Evolutionary conservation across 345 rosid genomes (phyloP).

Genomic region (Eucalyptus paniculata): DNA sequence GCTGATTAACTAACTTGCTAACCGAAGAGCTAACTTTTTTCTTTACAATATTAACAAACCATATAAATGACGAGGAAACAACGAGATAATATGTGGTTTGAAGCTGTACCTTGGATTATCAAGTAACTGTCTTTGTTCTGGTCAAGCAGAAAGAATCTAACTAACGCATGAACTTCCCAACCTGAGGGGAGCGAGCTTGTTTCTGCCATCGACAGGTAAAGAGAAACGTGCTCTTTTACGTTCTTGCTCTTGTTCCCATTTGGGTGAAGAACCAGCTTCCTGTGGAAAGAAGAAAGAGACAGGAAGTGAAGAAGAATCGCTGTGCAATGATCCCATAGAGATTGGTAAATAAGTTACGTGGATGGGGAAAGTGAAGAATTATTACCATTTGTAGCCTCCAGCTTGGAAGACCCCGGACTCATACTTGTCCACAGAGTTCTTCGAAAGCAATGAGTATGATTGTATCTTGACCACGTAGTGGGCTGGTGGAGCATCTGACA

Average conservation of each 20-base stretch:
- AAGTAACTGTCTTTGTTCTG: constrained; percentile 19
- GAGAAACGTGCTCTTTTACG: constrained; percentile 32
- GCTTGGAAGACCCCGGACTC: constrained; percentile 61
- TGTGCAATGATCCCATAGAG: background rate
- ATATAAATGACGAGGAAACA: background rate
- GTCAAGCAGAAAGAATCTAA: constrained; percentile 38
- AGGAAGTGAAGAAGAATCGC: background rate
- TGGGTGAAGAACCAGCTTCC: constrained; percentile 55
- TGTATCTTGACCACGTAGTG: constrained; percentile 43
- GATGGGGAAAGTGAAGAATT: background rate
- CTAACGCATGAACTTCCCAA: constrained; percentile 37
- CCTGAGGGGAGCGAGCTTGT: constrained; percentile 19
- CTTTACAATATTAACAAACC: background rate
- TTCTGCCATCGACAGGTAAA: constrained; percentile 36
- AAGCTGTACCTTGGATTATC: constrained; percentile 13
- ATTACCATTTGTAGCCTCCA: constrained; percentile 62
- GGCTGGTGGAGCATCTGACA: constrained; percentile 33
- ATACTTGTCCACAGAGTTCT: constrained; percentile 30
- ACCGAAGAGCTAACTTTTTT: background rate
- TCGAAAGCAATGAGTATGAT: constrained; percentile 28
- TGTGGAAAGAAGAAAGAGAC: background rate
- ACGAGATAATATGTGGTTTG: background rate
- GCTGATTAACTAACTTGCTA: background rate
- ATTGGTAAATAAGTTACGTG: background rate
- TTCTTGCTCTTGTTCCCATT: constrained; percentile 57